phyloP scores from a whole-genome alignment of 805 yeast genomes.

The Saccharomycopsis selenospora region DNA sequence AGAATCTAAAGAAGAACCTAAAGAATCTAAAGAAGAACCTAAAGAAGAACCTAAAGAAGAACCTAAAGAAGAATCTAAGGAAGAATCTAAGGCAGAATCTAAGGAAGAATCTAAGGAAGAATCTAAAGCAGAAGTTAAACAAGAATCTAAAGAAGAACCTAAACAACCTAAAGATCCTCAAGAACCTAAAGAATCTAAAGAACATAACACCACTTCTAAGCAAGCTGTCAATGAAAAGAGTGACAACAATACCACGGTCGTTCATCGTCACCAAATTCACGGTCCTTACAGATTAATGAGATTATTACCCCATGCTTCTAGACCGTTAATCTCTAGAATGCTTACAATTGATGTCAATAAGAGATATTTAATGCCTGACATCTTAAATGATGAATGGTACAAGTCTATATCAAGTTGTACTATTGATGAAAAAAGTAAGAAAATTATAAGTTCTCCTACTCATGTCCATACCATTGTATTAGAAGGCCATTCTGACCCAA shows the following conservation, averaged over 20 bases:
- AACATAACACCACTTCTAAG: constrained; percentile 3
- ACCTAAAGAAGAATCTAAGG: not conserved
- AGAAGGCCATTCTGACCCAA: not conserved
- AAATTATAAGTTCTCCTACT: constrained; percentile 37
- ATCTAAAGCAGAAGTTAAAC: not conserved
- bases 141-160: not conserved
- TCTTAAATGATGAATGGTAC: constrained; percentile 68
- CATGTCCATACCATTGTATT: constrained; percentile 44
- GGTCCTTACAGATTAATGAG: constrained; percentile 82
- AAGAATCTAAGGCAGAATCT: not conserved
- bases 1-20: not conserved
- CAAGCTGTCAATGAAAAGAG: constrained; percentile 10
- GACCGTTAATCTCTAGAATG: constrained; percentile 68
- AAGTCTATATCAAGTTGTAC: constrained; percentile 57
- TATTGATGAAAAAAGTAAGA: constrained; percentile 31
- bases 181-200: not conserved
- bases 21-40: not conserved
- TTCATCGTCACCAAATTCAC: constrained; percentile 25
- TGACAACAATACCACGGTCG: constrained; percentile 13
- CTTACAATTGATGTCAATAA: constrained; percentile 50
- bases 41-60: no score
- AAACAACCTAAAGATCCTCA: not conserved
- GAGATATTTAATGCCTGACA: constrained; percentile 62
- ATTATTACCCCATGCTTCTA: constrained; percentile 72
- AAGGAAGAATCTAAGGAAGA: not conserved